Conservation (phyloP, 2,329 filamentous ascomycete species). For the Trichoderma hamatum region DNA sequence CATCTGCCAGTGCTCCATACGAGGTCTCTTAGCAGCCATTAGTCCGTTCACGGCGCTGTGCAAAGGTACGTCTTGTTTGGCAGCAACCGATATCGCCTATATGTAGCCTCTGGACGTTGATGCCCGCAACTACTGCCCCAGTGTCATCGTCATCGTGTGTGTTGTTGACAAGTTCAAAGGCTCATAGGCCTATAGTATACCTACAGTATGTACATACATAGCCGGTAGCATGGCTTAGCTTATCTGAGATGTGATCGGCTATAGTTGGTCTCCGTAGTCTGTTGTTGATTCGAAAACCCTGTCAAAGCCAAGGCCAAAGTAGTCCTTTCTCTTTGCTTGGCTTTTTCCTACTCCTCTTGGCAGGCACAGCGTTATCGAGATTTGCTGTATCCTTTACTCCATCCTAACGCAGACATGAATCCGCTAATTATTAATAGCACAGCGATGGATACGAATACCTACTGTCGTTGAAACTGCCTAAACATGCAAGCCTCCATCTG, state of each 20-base stretch:
- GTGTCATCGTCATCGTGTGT: background rate
- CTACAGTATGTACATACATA: too few species aligned
- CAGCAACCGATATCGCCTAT: conserved; percentile 5
- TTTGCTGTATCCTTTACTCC: background rate
- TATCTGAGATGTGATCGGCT: background rate
- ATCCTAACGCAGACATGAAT: background rate
- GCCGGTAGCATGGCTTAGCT: background rate
- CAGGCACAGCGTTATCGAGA: conserved; percentile 3
- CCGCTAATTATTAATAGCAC: background rate
- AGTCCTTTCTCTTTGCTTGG: background rate
- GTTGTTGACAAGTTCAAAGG: background rate
- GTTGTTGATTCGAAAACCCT: background rate
- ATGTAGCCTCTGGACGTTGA: background rate
- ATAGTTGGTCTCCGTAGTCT: background rate
- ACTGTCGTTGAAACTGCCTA: background rate
- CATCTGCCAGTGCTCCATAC: background rate
- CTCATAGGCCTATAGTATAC: too few species aligned
- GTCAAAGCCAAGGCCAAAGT: background rate
- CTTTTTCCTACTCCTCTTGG: background rate
- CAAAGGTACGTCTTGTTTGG: background rate
- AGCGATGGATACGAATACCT: background rate
- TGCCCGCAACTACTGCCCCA: background rate
- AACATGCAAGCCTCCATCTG: background rate
- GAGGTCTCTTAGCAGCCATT: background rate
- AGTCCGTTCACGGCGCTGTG: background rate